phyloP scores from a whole-genome alignment of 805 yeast species.

The Kodamaea hsintzibuensis region DNA sequence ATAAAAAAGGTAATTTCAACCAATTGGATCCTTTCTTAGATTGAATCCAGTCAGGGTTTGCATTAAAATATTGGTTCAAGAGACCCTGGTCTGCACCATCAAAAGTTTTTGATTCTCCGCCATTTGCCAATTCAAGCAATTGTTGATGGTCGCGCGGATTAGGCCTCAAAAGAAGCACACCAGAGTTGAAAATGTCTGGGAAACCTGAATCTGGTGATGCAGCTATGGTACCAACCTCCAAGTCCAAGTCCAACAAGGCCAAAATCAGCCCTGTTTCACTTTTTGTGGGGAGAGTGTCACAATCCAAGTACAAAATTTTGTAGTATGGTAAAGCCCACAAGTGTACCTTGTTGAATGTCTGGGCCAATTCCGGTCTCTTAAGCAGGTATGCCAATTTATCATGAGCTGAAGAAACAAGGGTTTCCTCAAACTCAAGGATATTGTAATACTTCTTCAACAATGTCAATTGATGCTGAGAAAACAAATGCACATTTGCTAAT shows the following conservation, averaged over 20 bases:
- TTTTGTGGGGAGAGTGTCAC: conserved; percentile 55
- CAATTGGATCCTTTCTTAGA: conserved; percentile 43
- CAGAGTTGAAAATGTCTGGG: conserved; percentile 88
- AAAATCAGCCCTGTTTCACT: conserved; percentile 17
- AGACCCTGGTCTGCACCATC: conserved; percentile 96
- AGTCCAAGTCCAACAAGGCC: conserved; percentile 30
- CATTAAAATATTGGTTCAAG: conserved; percentile 69
- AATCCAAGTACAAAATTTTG: conserved; percentile 59
- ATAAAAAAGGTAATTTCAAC: conserved; percentile 75
- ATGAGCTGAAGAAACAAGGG: conserved; percentile 24
- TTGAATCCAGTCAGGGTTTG: conserved; percentile 42
- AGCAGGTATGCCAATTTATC: conserved; percentile 34
- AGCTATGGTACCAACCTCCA: conserved; percentile 27
- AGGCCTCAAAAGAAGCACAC: conserved; percentile 67
- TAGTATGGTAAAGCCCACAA: conserved; percentile 54
- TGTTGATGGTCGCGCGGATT: conserved; percentile 38
- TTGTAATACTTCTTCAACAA: conserved; percentile 29
- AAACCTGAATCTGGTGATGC: conserved; percentile 87
- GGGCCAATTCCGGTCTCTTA: conserved; percentile 52
- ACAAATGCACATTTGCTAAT: conserved; percentile 28
- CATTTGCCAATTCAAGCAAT: conserved; percentile 32
- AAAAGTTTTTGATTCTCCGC: conserved; percentile 38
- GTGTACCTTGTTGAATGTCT: conserved; percentile 56
- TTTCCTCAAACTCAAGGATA: conserved; percentile 29
- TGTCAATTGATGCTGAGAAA: conserved; percentile 26